A percentile compares a stretch with the other conserved stretches of the same genome.
Conservation (phyloP, 345 rosid species). For the Salix koriyanagi region DNA sequence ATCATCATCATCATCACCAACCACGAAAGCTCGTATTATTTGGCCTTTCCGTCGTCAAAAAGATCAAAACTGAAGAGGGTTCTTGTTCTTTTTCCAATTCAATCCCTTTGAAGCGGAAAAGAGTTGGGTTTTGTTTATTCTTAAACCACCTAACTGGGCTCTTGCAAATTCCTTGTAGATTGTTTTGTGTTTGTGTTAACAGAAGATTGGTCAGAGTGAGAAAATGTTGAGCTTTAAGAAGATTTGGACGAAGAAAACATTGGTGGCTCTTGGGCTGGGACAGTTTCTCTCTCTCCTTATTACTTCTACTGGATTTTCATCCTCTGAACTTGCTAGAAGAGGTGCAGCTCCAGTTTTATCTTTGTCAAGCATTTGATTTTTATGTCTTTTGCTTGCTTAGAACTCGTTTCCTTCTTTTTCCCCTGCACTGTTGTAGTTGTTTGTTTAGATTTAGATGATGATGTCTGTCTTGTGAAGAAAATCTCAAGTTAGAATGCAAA, state of each 20-base stretch:
- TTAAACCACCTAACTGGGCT: not conserved
- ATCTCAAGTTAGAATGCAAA: not conserved
- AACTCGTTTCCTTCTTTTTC: not conserved
- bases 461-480: not conserved
- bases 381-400: not conserved
- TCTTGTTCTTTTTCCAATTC: not conserved
- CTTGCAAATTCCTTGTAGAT: not conserved
- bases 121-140: not conserved
- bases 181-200: not conserved
- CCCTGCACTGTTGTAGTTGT: not conserved
- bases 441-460: not conserved
- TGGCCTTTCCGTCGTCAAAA: not conserved
- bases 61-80: not conserved
- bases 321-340: constrained; percentile 62
- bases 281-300: constrained; percentile 65
- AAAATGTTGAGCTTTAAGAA: constrained; percentile 36
- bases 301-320: constrained; percentile 47
- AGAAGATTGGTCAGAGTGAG: not conserved
- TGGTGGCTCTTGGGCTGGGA: constrained; percentile 68
- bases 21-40: not conserved
- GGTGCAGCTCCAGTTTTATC: constrained; percentile 29
- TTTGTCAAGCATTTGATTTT: not conserved
- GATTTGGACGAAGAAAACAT: constrained; percentile 48
- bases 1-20: not conserved
- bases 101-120: not conserved